Evolutionary conservation across 345 rosid genomes (phyloP), one percentile per base, ranked within the genome.

Genomic region (Bruguiera gymnorhiza): DNA sequence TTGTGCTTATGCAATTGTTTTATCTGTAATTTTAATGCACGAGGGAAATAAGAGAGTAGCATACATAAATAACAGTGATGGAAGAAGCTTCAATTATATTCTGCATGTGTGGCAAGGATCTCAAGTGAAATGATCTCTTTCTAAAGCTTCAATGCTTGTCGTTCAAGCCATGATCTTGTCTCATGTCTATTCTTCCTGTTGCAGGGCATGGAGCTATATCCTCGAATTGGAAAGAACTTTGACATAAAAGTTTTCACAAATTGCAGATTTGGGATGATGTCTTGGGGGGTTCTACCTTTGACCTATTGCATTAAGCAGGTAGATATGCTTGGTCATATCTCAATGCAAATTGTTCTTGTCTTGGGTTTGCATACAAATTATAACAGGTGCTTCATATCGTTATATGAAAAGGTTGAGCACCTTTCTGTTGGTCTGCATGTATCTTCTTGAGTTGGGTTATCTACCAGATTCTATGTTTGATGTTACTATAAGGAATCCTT

Each of bases 231-330:
- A 24, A 90, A 90, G 77, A 81, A 83, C 89, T 96, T 96, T 59
- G 97, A 96, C 85, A 89, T 96, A 81, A 96, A 96, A 78, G 96
- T 92, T 70, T 96, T 96, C 83, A 92, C 98, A 63, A 96, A 90
- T 77, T 90, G 99, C 86, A 88, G 99, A 83, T 92, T 96, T 62
- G 99, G 99, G 71, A 88, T 96, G 98, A 96, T 92, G 97, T 86
- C 96, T 58, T 96, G 99, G 98, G 98, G 98, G 64, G 97, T 96
- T 86, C 95, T 96, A 73, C 96, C 97, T 50, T 80, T 92, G 81
- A 92, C 98, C n/a, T 96, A 96, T 81, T 92, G 99, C 86, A 85
- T 96, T 74, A 96, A 92, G 76, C 99, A 96, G 98, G 99, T 92
- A 81, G 30, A 27, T 66, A 34, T 36, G 56, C n/a, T 58, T 34